Conservation (phyloP, 1,139 yeast species). For the Nadsonia commutata region DNA sequence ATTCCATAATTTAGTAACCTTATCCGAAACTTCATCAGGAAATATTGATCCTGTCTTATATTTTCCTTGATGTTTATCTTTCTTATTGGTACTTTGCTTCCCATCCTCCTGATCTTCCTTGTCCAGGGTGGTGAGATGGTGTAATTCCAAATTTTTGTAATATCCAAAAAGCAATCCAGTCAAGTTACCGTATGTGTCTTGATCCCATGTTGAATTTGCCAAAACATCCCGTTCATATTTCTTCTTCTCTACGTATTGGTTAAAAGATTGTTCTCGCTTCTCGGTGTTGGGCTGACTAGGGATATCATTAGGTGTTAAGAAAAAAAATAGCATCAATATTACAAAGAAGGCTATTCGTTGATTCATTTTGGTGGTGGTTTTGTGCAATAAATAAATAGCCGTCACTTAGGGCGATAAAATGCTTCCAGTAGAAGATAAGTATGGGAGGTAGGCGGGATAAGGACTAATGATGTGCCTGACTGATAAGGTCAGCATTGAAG, state of each 20-base stretch:
- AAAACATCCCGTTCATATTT: slow-evolving; percentile 24
- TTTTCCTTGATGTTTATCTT: neutral
- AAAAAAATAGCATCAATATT: slow-evolving; percentile 15
- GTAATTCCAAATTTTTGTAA: neutral
- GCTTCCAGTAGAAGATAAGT: too few species aligned
- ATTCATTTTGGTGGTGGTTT: slow-evolving; percentile 11
- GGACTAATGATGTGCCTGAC: too few species aligned
- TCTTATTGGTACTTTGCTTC: neutral
- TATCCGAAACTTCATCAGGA: neutral
- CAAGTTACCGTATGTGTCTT: slow-evolving; percentile 49
- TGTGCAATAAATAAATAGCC: too few species aligned
- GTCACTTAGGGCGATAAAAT: too few species aligned
- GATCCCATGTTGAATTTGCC: slow-evolving; percentile 28
- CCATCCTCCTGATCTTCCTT: neutral
- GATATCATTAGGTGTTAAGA: slow-evolving; percentile 17
- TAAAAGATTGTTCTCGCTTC: slow-evolving; percentile 17
- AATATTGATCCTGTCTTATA: neutral
- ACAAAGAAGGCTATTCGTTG: slow-evolving; percentile 15
- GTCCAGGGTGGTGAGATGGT: neutral
- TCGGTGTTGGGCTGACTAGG: slow-evolving; percentile 19
- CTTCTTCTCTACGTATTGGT: slow-evolving; percentile 23
- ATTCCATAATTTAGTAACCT: neutral
- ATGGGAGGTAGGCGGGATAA: too few species aligned
- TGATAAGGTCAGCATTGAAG: too few species aligned
- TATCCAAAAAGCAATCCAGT: slow-evolving; percentile 38